Evolutionary conservation across 768 basidiomycete species (phyloP).

Genomic region (Trametes elegans): DNA sequence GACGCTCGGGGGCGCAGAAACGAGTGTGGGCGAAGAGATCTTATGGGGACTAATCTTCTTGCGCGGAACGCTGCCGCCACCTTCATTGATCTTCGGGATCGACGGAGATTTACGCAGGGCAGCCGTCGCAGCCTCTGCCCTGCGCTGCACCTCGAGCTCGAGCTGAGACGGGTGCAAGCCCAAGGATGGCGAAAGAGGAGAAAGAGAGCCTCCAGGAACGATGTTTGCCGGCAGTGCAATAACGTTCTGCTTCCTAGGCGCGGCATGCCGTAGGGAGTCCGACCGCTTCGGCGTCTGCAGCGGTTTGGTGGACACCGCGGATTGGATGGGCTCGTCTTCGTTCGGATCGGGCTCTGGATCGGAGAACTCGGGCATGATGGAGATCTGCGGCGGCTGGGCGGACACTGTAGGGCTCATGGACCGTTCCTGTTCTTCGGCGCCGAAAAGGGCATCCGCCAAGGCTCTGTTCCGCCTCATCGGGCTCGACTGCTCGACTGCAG

Average conservation of each 20-base stretch:
- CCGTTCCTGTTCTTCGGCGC: slow-evolving; percentile 38
- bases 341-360: slow-evolving; percentile 6
- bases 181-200: slow-evolving; percentile 7
- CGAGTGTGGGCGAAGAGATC: slow-evolving; percentile 40
- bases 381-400: slow-evolving; percentile 27
- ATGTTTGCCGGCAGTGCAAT: slow-evolving; percentile 1
- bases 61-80: slow-evolving; percentile 20
- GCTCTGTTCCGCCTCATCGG: slow-evolving; percentile 66
- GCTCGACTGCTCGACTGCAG: slow-evolving; percentile 27
- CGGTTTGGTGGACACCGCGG: background rate
- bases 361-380: slow-evolving; percentile 16
- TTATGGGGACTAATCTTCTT: slow-evolving; percentile 37
- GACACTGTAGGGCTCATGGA: slow-evolving; percentile 22
- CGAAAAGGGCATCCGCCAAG: slow-evolving; percentile 77
- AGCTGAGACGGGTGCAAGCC: slow-evolving; percentile 53
- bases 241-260: background rate
- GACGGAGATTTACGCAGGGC: slow-evolving; percentile 41
- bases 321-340: slow-evolving; percentile 10
- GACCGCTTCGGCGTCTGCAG: slow-evolving; percentile 16
- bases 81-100: slow-evolving; percentile 33
- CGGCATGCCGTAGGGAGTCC: slow-evolving; percentile 2
- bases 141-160: slow-evolving; percentile 63
- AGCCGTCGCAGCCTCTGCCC: slow-evolving; percentile 54
- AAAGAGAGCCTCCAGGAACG: background rate
- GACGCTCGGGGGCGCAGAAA: slow-evolving; percentile 40